Evolutionary conservation across 805 yeast species (phyloP).

Genomic region (Lipomyces yamanashiensis): DNA sequence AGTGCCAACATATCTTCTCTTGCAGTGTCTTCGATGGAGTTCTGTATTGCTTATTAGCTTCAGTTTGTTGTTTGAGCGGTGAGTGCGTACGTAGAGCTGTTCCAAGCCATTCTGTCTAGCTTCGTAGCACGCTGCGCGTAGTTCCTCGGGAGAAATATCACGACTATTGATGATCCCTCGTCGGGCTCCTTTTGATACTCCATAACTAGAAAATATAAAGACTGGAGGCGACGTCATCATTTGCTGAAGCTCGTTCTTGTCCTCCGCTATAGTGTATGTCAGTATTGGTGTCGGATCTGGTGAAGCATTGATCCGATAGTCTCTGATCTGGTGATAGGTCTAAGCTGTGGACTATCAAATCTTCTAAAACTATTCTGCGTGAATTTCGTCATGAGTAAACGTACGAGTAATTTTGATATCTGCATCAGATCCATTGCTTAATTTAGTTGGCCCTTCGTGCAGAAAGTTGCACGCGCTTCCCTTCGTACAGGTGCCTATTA

Average conservation of each 20-base stretch:
- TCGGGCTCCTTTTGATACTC: constrained; percentile 8
- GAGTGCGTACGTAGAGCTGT: constrained; percentile 13
- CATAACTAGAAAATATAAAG: constrained; percentile 13
- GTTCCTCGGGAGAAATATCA: constrained; percentile 28
- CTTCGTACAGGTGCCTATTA: constrained; percentile 3
- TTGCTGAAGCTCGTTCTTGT: constrained; percentile 3
- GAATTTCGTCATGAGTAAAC: too few relatives aligned
- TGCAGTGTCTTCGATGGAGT: constrained; percentile 10
- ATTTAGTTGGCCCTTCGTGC: constrained; percentile 2
- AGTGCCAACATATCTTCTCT: constrained; percentile 9
- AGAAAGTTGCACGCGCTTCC: constrained; percentile 9
- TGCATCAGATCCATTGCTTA: neutral
- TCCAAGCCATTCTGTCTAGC: constrained; percentile 4
- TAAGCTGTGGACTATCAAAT: too few relatives aligned
- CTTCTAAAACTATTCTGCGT: too few relatives aligned
- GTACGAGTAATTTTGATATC: neutral
- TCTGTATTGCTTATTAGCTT: neutral
- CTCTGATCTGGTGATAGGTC: too few relatives aligned
- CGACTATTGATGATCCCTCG: constrained; percentile 17
- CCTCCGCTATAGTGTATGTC: neutral
- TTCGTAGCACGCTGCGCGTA: constrained; percentile 16
- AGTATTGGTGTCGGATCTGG: neutral
- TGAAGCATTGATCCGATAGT: neutral
- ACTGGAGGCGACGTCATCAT: constrained; percentile 19
- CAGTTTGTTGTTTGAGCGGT: neutral